Conservation (phyloP, 2,329 filamentous ascomycete species). For the Fonsecaea monophora region DNA sequence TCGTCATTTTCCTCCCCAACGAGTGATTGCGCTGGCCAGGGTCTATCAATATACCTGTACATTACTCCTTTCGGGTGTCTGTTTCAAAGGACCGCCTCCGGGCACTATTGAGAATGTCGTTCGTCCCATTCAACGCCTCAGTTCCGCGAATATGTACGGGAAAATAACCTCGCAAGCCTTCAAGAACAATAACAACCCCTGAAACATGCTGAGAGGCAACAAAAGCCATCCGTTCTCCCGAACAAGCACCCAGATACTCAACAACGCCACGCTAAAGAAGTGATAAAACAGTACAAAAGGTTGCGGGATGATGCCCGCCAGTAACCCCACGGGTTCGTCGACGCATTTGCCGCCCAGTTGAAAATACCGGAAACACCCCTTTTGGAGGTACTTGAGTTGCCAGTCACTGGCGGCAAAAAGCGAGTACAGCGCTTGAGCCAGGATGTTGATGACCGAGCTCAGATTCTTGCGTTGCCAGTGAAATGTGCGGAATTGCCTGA, state of each 20-base stretch:
- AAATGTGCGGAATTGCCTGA: slow-evolving; percentile 73
- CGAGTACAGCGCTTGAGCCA: slow-evolving; percentile 91
- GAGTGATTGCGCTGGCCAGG: neutral
- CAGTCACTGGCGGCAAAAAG: slow-evolving; percentile 82
- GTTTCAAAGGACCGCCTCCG: neutral
- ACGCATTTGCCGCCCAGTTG: slow-evolving; percentile 73
- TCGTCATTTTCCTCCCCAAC: neutral
- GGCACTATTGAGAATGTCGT: neutral
- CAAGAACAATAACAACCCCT: slow-evolving; percentile 74
- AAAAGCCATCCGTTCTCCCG: slow-evolving; percentile 60
- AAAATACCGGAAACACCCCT: slow-evolving; percentile 94
- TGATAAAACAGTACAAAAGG: slow-evolving; percentile 84
- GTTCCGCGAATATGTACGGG: slow-evolving; percentile 77
- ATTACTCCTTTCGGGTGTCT: neutral
- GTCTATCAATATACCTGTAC: neutral
- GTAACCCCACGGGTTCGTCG: slow-evolving; percentile 78
- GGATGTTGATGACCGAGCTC: slow-evolving; percentile 91
- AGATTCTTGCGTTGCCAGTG: slow-evolving; percentile 86
- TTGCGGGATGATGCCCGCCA: slow-evolving; percentile 79
- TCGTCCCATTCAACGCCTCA: slow-evolving; percentile 49
- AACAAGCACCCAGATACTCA: slow-evolving; percentile 77
- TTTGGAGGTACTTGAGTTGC: slow-evolving; percentile 78
- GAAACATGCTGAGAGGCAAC: slow-evolving; percentile 69
- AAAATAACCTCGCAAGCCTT: slow-evolving; percentile 83
- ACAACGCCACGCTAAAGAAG: slow-evolving; percentile 92